Base-by-base conservation (phyloP, 139 green algal genomes). In the Edaphochlamys debaryana region DNA sequence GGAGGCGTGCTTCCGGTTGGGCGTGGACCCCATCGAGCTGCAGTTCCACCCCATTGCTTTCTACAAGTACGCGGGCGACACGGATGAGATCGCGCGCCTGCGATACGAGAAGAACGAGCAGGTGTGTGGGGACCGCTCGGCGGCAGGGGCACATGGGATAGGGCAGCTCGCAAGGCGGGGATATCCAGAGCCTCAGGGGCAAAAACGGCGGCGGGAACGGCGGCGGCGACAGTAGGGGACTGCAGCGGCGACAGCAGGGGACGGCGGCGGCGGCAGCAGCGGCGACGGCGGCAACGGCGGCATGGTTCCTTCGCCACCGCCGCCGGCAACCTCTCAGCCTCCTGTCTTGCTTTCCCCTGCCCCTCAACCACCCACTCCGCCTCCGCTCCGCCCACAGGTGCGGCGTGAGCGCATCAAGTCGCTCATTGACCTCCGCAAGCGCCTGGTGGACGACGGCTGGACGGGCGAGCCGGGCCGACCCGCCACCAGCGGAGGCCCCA, bases 1-100 rank as follows among this genome's bases (percentile, higher is more conserved):
- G 19, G 91, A 98, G 79, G 94, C 95, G 0, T 98, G 93, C 88
- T 92, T 96, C 66, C 77, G 91, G 1, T 71, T 97, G 27, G 95
- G 95, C 36, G 92, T 98, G 66, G 95, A 98, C 87, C 95, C 95
- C 9, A 41, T 90, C 29, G 90, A 94, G 52, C 92, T 98, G 42
- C 79, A 89, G 48, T 93, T 92, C 83, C 87, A 92, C 40, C 90
- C 93, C n/a, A 27, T 88, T 8, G 79, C 91, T 19, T 79, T 71
- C 37, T 98, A 95, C 80, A 67, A 89, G 73, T 82, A 87, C 19
- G 68, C 80, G 19, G 87, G 92, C 30, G 87, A 93, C 56, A 71
- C 71, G 4, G 86, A 92, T 32, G 91, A 95, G 30, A 86, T 97
- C 40, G 88, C 87, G 1, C 74, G 92, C 63, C 67, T 97, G 50